Conservation (phyloP, 805 yeast genomes). For the Saccharomycopsis fermentans region DNA sequence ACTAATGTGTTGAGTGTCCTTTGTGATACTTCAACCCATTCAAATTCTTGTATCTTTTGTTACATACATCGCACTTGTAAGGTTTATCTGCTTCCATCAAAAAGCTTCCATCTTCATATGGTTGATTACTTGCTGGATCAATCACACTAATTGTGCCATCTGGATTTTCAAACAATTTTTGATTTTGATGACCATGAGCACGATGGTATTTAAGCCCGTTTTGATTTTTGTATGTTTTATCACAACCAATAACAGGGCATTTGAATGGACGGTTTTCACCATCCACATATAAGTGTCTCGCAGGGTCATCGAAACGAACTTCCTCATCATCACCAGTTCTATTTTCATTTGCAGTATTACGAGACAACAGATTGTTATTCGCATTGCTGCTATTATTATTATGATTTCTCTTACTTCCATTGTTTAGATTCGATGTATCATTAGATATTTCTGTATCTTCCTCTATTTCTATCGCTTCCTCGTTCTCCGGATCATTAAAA, state of each 20-base stretch:
- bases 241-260: conserved; percentile 98
- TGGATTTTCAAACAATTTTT: conserved; percentile 77
- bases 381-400: conserved; percentile 18
- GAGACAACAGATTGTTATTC: background rate
- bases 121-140: conserved; percentile 83
- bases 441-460: background rate
- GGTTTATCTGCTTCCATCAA: conserved; percentile 97
- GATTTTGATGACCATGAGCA: conserved; percentile 94
- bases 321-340: conserved; percentile 33
- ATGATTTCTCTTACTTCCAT: conserved; percentile 21
- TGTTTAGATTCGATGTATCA: background rate
- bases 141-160: conserved; percentile 90
- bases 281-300: conserved; percentile 87
- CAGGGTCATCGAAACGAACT: conserved; percentile 91
- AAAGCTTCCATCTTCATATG: conserved; percentile 77
- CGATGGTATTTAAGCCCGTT: conserved; percentile 95
- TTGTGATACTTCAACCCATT: conserved; percentile 96
- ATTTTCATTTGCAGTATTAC: background rate
- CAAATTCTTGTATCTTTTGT: conserved; percentile 89
- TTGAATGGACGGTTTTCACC: conserved; percentile 91
- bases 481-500: background rate
- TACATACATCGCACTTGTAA: conserved; percentile 96
- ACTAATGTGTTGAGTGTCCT: conserved; percentile 92
- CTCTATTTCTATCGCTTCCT: background rate
- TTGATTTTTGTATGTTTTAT: conserved; percentile 93